phyloP scores from a whole-genome alignment of 2,329 filamentous ascomycete genomes.

The Cadophora gregata region DNA sequence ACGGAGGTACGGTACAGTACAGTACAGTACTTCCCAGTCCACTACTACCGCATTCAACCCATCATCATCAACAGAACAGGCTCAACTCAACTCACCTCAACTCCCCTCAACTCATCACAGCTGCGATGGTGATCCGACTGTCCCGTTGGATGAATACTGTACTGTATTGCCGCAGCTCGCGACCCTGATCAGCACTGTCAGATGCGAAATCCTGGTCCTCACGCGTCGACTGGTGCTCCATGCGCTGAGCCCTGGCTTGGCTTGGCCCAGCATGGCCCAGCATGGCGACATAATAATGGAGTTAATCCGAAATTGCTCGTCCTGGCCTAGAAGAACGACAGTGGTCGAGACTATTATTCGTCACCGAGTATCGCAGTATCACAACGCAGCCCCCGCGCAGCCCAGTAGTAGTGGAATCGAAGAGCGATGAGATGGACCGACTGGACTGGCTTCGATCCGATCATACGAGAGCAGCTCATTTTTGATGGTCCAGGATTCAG shows the following conservation, averaged over 20 bases:
- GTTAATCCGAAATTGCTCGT: neutral
- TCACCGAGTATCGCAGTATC: neutral
- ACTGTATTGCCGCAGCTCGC: neutral
- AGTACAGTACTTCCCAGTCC: too few relatives aligned
- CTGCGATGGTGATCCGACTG: neutral
- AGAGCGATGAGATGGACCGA: neutral
- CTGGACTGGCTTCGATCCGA: slow-evolving; percentile 14
- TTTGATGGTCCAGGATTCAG: neutral
- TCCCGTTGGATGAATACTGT: neutral
- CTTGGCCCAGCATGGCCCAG: too few relatives aligned
- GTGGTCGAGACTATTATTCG: neutral
- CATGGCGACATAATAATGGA: slow-evolving; percentile 2
- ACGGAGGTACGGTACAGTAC: too few relatives aligned
- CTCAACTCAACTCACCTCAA: too few relatives aligned
- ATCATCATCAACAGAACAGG: neutral
- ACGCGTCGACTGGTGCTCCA: slow-evolving; percentile 10
- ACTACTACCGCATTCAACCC: neutral
- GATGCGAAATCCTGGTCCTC: neutral
- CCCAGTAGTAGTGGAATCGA: neutral
- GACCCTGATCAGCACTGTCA: slow-evolving; percentile 10
- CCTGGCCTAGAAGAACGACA: neutral
- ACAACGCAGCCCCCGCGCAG: neutral
- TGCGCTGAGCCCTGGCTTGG: slow-evolving; percentile 14
- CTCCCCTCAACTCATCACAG: too few relatives aligned
- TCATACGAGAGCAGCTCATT: slow-evolving; percentile 6